Conservation (phyloP, 371 early-diverging fungal genomes). For the Mucor irregularis region DNA sequence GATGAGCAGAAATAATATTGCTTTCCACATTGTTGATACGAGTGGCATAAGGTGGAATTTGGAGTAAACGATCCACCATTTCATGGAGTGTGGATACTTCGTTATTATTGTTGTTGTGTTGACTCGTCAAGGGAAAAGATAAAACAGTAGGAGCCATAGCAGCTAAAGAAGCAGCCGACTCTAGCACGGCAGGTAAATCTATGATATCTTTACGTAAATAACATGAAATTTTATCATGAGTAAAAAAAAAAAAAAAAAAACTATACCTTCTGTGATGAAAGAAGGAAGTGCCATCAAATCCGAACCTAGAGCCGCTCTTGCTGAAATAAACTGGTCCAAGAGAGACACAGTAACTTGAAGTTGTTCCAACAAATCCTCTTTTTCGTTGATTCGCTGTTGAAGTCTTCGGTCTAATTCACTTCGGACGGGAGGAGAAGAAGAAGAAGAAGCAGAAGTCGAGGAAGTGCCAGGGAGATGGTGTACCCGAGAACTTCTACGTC, state of each 20-base stretch:
- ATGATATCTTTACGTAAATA: not conserved
- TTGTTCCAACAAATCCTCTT: conserved; percentile 39
- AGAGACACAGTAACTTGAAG: conserved; percentile 32
- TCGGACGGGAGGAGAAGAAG: conserved; percentile 10
- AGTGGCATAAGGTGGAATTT: conserved; percentile 35
- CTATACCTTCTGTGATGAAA: conserved; percentile 35
- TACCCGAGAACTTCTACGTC: conserved; percentile 7
- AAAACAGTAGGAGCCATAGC: conserved; percentile 16
- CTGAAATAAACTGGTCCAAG: conserved; percentile 39
- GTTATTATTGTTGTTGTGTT: not conserved
- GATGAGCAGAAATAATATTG: conserved; percentile 34
- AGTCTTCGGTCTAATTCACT: conserved; percentile 30
- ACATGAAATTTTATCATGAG: not conserved
- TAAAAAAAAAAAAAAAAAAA: not conserved
- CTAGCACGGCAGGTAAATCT: conserved; percentile 34
- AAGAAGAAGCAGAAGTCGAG: not conserved
- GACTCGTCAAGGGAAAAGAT: conserved; percentile 2
- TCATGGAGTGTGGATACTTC: conserved; percentile 12
- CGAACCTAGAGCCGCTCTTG: conserved; percentile 28
- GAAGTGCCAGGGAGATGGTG: not conserved
- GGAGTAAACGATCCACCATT: conserved; percentile 31
- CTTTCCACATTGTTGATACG: conserved; percentile 29
- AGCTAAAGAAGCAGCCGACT: conserved; percentile 21
- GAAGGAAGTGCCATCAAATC: conserved; percentile 23
- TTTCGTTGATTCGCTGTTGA: conserved; percentile 30